Evolutionary conservation across 495 filamentous ascomycete genomes (phyloP), one percentile per base, ranked within the genome.

Genomic region (Xylona heveae): DNA sequence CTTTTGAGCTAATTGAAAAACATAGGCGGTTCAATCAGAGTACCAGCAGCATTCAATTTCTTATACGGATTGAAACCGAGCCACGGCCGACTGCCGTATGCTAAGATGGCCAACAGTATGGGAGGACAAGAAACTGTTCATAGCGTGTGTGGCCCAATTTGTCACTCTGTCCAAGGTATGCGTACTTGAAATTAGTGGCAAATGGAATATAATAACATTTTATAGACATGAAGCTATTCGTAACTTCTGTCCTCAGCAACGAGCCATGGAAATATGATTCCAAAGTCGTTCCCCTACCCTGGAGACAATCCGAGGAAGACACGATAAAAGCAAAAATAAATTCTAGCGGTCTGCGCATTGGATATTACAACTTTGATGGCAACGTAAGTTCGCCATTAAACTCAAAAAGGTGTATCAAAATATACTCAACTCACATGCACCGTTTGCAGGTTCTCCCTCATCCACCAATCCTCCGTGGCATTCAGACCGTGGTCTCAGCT

Each of bases 1-100:
- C 7, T 25, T 25, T 25, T 7, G 7, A 25, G 23, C 12, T 7
- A 7, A 12, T 7, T n/a, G n/a, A n/a, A n/a, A n/a, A n/a, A n/a
- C n/a, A n/a, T 58, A 18, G 56, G 58, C 3, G 38, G 71, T 1
- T 65, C 66, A 5, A 61, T 74, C 16, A 51, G 70, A 3, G 57
- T 74, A 15, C 71, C 71, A 0, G 63, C 66, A 0, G 62, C 68
- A 43, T 71, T 62, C 36, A 56, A 60, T 29, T 66, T 64, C 2
- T 43, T 73, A 4, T 71, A 65, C 28, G 58, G 61, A 0, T 57
- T 74, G 40, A 74, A 73, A 39, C 69, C 71, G 2, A 63, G 58
- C 15, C 43, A 47, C 1, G 63, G 63, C 7, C 57, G 74, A 6
- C 45, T 82, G 3, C 68, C 76, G 10, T 54, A 51, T 34, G 40